Base-by-base conservation (phyloP, 139 green algal genomes). In the Micractinium sp. region DNA sequence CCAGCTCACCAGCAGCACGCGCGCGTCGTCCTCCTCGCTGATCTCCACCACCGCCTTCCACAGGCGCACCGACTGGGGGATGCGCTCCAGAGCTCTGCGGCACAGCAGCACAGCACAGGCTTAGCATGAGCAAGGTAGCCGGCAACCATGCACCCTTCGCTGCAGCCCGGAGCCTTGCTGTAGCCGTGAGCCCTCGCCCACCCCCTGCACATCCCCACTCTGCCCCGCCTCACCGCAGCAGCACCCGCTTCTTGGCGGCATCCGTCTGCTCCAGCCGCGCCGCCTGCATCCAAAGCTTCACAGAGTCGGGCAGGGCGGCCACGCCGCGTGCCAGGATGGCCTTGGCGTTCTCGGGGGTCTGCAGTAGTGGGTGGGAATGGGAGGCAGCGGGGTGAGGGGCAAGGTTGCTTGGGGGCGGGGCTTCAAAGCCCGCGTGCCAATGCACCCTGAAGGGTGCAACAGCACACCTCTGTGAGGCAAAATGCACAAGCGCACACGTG, bases 11-110 rank as follows among this genome's bases (percentile, higher is more conserved):
- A 94, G 91, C 86, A 95, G 91, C 27, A 95, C 87, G 12, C 93
- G 86, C 16, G 97, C 97, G 91, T 99, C 98, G 56, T 99, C 97
- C 89, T 99, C 96, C 29, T 92, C 92, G 23, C 95, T 95, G 77
- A 99, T 93, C 86, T 99, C 98, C 71, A 99, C 97, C 29, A 96
- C 95, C 56, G 96, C 96, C 91, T 99, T 99, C 98, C 98, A 99
- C 88, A 99, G 92, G n/a, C 93, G 91, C 84, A 99, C 96, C 63
- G 89, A 94, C 76, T 95, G 94, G 15, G 97, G 97, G 60, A 98
- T 94, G 81, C 96, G 95, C 93, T 99, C 97, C 84, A 99, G 87
- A 0, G 97, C 97, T 75, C 96, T 87, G 83, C 31, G 5, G 29
- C 22, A 14, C 29, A 71, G 53, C 31, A 19, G 29, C 22, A 14